phyloP scores from a whole-genome alignment of 352 stramenopile genomes.

The Globisporangium radiosum region DNA sequence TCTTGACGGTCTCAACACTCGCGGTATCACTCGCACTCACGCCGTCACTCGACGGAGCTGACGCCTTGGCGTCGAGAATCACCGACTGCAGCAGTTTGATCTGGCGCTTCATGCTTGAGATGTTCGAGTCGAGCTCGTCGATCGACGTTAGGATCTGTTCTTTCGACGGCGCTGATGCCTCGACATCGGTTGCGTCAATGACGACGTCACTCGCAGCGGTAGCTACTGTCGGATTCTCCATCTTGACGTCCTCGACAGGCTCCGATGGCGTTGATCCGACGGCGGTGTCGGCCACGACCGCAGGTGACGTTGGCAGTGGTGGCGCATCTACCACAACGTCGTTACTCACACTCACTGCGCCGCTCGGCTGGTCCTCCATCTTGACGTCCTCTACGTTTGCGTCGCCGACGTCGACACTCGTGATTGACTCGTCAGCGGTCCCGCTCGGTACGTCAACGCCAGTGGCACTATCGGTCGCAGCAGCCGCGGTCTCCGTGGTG shows the following conservation, averaged over 20 bases:
- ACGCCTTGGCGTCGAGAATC: conserved; percentile 31
- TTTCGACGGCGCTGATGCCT: conserved; percentile 33
- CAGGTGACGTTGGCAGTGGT: neutral
- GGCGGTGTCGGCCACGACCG: neutral
- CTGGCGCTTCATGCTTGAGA: conserved; percentile 63
- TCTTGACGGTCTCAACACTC: neutral
- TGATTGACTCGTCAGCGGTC: conserved; percentile 2
- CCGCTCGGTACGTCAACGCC: neutral
- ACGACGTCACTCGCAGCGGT: neutral
- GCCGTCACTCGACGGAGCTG: neutral
- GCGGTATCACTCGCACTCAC: neutral
- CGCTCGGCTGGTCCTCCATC: conserved; percentile 2
- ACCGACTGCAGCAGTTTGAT: conserved; percentile 44
- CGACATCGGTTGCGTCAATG: neutral
- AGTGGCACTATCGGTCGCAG: neutral
- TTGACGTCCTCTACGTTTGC: neutral
- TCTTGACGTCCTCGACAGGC: neutral
- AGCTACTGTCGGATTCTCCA: neutral
- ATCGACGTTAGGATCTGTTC: conserved; percentile 79
- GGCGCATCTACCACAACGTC: neutral
- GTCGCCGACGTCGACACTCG: neutral
- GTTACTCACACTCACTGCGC: neutral
- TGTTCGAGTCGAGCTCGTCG: conserved; percentile 63
- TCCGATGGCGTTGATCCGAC: neutral
- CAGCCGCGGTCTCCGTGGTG: neutral